Evolutionary conservation across 495 filamentous ascomycete species (phyloP), one percentile per base, ranked within the genome.

Genomic region (Pseudomonodictys pantanalensis): DNA sequence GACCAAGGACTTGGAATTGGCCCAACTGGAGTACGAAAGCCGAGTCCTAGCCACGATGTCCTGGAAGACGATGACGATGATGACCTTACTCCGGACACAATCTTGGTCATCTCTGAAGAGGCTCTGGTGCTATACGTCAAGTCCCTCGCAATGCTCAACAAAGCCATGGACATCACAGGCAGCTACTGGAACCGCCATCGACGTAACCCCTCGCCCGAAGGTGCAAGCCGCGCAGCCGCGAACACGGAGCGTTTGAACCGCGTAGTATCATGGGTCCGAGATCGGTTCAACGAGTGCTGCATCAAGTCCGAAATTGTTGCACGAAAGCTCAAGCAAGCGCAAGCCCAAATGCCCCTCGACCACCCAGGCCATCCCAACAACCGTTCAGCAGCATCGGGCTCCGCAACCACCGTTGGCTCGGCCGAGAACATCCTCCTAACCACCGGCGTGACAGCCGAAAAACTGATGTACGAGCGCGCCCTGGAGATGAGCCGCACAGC

Each of bases 401-500:
- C 78, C 2, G 59, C 65, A 0, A 73, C 74, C 0, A 67, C 55
- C 15, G 55, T 64, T 56, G 78, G 72, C 11, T 84, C 82, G 30
- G 79, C 83, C 2, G 89, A 88, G 50, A 75, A 76, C 52, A 86
- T 90, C 18, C 75, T 82, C n/a, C 80, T 88, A 12, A 83, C 78
- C 2, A 77, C 83, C 5, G 92, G 92, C 5, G 83, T 97, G 38
- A 96, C 91, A 20, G 93, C 93, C 0, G 93, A 97, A 74, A 95
- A 90, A 72, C 74, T 98, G 45, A 98, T 98, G 95, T 98, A 96
- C 65, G 95, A 98, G 62, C 89, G 93, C 12, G 93, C 93, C 2
- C 73, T 96, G 22, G 93, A 98, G 71, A 96, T 98, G 93, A 96
- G 90, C 64, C 85, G 91, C 33, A 82, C 89, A 1, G 91, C 93